Percentiles rank a stretch among this genome's conserved stretches.
phyloP scores from a whole-genome alignment of 2,329 filamentous ascomycete genomes.

The Blastomyces silverae region DNA sequence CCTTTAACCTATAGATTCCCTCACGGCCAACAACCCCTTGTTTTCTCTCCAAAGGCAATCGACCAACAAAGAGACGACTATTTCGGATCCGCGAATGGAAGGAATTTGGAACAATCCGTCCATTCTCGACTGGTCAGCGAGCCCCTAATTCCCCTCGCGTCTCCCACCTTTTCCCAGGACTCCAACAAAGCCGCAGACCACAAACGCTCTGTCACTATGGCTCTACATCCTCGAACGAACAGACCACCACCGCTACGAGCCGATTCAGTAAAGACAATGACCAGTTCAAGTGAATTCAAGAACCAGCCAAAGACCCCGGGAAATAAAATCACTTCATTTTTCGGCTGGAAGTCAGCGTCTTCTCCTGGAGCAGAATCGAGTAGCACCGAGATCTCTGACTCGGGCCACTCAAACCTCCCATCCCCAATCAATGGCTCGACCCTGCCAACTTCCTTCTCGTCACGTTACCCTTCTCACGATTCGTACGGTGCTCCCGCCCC shows the following conservation, averaged over 20 bases:
- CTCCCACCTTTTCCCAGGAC: conserved; percentile 44
- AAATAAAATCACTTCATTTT: conserved; percentile 58
- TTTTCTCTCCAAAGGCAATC: not conserved
- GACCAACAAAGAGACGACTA: conserved; percentile 25
- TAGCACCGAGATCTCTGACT: conserved; percentile 57
- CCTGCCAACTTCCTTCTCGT: conserved; percentile 17
- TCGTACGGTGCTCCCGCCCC: conserved; percentile 41
- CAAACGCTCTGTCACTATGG: conserved; percentile 40
- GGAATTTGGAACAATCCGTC: conserved; percentile 24
- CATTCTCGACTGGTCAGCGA: conserved; percentile 41
- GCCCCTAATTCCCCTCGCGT: conserved; percentile 55
- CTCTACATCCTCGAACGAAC: conserved; percentile 38
- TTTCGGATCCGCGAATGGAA: conserved; percentile 35
- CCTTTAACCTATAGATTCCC: conserved; percentile 35
- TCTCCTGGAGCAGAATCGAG: conserved; percentile 53
- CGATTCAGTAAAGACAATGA: conserved; percentile 36
- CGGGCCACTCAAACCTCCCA: conserved; percentile 52
- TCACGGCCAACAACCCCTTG: conserved; percentile 32
- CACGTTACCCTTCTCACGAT: conserved; percentile 24
- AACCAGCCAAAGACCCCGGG: conserved; percentile 47
- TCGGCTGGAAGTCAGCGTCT: conserved; percentile 56
- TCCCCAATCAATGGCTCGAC: conserved; percentile 46
- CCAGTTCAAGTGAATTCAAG: conserved; percentile 29
- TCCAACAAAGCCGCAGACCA: conserved; percentile 20
- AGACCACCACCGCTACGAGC: conserved; percentile 41